phyloP scores from a whole-genome alignment of 2,329 filamentous ascomycete species.

The Exserohilum rostratum region DNA sequence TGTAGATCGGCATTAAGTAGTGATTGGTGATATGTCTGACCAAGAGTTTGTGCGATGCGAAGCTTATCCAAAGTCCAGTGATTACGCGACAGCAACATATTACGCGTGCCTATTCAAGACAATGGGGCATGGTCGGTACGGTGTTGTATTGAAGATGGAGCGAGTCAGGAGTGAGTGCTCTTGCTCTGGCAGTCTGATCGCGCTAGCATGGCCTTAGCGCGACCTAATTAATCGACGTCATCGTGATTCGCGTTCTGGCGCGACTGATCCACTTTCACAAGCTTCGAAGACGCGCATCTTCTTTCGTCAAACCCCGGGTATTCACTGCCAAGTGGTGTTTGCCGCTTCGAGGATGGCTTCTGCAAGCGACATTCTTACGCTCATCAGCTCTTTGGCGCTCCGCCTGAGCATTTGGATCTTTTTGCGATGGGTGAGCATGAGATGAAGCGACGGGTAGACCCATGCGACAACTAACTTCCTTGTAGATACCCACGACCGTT shows the following conservation, averaged over 20 bases:
- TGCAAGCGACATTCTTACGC: constrained; percentile 42
- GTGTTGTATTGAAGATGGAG: too few species aligned
- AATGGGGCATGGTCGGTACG: too few species aligned
- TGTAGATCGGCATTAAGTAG: neutral
- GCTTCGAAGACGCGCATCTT: constrained; percentile 10
- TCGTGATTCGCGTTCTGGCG: constrained; percentile 12
- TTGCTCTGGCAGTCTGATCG: neutral
- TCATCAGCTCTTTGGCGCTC: constrained; percentile 57
- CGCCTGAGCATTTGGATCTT: constrained; percentile 63
- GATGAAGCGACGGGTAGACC: neutral
- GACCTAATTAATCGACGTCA: constrained; percentile 7
- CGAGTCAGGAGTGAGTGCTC: neutral
- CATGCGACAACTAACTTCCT: constrained; percentile 14
- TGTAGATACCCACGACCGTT: constrained; percentile 42
- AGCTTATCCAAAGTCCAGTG: too few species aligned
- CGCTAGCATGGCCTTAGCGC: neutral
- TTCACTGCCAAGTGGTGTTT: constrained; percentile 17
- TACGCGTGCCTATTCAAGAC: too few species aligned
- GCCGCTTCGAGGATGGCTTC: constrained; percentile 39
- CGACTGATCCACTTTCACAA: constrained; percentile 14
- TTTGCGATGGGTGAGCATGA: constrained; percentile 63
- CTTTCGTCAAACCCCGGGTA: neutral
- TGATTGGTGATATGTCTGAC: neutral
- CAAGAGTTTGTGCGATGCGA: too few species aligned
- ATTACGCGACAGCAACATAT: too few species aligned